Evolutionary conservation across 2,329 filamentous ascomycete species (phyloP), one percentile per base, ranked within the genome.

Genomic region (Fusarium devonianum): DNA sequence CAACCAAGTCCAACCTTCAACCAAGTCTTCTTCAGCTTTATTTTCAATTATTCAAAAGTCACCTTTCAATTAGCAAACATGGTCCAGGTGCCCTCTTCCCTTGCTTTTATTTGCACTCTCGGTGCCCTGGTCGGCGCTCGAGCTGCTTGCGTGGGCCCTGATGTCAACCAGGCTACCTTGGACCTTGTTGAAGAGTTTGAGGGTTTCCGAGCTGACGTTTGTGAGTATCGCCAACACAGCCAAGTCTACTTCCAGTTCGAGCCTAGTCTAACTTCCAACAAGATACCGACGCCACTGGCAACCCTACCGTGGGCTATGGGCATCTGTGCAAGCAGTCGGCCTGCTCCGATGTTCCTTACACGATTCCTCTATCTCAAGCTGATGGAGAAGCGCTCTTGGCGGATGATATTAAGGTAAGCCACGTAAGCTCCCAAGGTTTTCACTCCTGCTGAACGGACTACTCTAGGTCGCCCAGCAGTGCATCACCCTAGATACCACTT

Each of bases 221-320:
- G 56, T 49, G 25, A 36, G 55, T 48, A 3, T 2, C 13, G n/a
- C n/a, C n/a, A n/a, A 8, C 7, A 4, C 12, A 7, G 4, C 9
- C 26, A 7, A 10, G n/a, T 11, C 3, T 3, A 18, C 2, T 9
- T 4, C 4, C 7, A 12, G 8, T 5, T 8, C 7, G 14, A 19
- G 11, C 3, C 2, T 19, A 19, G 7, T 19, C 35, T 49, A 17
- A 53, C 8, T 3, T 2, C 13, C 17, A 2, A 28, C 3, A 5
- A 63, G 63, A 67, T 34, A 49, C 34, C 13, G 77, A 80, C 50
- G 72, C 77, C 13, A 72, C 73, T 29, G 77, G 77, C 26, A 67
- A 75, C 26, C 75, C 76, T 1, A 80, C 76, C 10, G 73, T 80
- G 2, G 78, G 78, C 6, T 80, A 79, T 53, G 78, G 78, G 22